Conservation (phyloP, 257 asterid species). For the Mitragyna speciosa region DNA sequence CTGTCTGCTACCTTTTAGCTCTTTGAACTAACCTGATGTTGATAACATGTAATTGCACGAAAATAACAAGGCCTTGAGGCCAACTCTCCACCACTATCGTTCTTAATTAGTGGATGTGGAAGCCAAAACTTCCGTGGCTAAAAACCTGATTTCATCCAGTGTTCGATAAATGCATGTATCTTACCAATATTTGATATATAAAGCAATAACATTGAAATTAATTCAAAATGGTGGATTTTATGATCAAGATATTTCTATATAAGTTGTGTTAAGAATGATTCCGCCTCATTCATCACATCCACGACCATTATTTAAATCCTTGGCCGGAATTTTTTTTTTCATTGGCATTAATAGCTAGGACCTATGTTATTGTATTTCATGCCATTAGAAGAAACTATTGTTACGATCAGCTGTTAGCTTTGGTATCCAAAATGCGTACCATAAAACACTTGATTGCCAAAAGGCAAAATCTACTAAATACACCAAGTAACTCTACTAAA, state of each 20-base stretch:
- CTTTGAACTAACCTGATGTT: not conserved
- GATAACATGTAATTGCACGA: not conserved
- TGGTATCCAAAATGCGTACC: not conserved
- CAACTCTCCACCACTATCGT: slow-evolving; percentile 10
- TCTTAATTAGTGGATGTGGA: not conserved
- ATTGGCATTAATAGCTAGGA: not conserved
- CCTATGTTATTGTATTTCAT: not conserved
- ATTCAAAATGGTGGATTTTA: no score
- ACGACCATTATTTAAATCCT: not conserved
- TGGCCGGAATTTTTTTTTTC: not conserved
- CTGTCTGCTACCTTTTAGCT: not conserved
- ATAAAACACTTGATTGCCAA: not conserved
- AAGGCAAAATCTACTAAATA: not conserved
- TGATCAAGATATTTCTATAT: no score
- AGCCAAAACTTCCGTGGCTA: not conserved
- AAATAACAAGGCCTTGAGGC: not conserved
- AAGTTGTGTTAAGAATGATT: no score
- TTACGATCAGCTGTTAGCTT: not conserved
- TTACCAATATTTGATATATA: no score
- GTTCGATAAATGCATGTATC: not conserved
- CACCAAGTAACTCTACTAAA: no score
- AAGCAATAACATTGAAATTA: no score
- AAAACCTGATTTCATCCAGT: not conserved
- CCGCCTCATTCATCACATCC: no score
- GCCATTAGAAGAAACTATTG: no score